Evolutionary conservation across 768 basidiomycete species (phyloP).

Genomic region (Tremella fuciformis): DNA sequence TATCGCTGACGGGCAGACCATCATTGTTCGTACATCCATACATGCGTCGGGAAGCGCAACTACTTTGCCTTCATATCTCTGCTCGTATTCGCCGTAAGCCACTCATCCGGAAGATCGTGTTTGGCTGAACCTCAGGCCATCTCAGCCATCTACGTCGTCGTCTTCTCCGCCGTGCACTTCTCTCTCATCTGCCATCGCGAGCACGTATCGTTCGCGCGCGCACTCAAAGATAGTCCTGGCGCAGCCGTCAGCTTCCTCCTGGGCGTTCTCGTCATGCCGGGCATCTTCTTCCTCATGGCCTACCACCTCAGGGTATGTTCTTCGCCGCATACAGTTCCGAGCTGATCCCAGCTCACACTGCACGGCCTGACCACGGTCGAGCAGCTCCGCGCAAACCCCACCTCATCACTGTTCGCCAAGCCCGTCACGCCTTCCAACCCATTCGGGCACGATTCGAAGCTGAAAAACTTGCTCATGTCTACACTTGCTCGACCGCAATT

Average conservation of each 20-base stretch:
- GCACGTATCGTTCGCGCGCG: constrained; percentile 57
- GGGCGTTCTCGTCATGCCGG: constrained; percentile 73
- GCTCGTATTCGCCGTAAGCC: constrained; percentile 69
- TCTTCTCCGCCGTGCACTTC: constrained; percentile 79
- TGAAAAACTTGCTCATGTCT: constrained; percentile 65
- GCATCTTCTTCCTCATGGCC: constrained; percentile 69
- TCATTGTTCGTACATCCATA: constrained; percentile 65
- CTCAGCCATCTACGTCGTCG: constrained; percentile 70
- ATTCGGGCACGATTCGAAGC: constrained; percentile 76
- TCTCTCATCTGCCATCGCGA: constrained; percentile 63
- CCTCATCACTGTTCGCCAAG: constrained; percentile 65
- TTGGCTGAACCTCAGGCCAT: constrained; percentile 58
- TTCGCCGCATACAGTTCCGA: background rate
- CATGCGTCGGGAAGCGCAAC: constrained; percentile 90
- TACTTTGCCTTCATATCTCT: constrained; percentile 90
- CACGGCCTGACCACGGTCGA: constrained; percentile 95
- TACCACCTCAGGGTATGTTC: constrained; percentile 81
- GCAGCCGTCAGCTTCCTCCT: constrained; percentile 77
- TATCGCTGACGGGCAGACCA: constrained; percentile 35
- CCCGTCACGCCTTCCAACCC: constrained; percentile 66
- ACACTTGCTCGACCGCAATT: constrained; percentile 77
- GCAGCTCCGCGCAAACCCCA: constrained; percentile 81
- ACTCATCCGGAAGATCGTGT: background rate
- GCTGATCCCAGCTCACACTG: constrained; percentile 58
- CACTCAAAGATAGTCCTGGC: constrained; percentile 61